Conservation (phyloP, 75 land plant species). For the Chamaecyparis obtusa region DNA sequence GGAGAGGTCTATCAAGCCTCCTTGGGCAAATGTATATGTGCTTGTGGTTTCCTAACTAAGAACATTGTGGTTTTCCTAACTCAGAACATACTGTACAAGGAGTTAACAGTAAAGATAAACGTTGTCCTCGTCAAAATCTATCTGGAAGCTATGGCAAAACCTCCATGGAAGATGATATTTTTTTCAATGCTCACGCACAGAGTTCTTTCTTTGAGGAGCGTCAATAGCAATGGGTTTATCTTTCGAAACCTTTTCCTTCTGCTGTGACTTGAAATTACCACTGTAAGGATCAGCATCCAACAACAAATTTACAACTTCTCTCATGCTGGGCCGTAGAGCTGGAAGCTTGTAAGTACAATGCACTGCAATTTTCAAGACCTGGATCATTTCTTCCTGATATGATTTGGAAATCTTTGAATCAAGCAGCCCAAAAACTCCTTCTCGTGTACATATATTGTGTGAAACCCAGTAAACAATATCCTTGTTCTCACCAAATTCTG, state of each 20-base stretch:
- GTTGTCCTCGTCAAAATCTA: neutral
- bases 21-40: no score
- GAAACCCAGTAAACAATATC: conserved; percentile 73
- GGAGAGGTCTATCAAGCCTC: no score
- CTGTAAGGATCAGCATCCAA: conserved; percentile 43
- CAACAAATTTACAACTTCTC: conserved; percentile 78
- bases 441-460: conserved; percentile 31
- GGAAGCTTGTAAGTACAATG: conserved; percentile 68
- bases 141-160: neutral
- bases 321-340: conserved; percentile 71
- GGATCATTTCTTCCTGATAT: conserved; percentile 50
- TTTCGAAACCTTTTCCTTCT: neutral
- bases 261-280: neutral
- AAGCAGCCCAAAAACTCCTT: conserved; percentile 42
- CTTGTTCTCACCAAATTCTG: conserved; percentile 68
- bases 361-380: conserved; percentile 62
- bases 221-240: neutral
- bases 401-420: conserved; percentile 42
- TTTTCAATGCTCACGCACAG: neutral
- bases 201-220: neutral
- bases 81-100: conserved; percentile 36
- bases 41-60: conserved; percentile 8
- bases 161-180: neutral
- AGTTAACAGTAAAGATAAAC: neutral
- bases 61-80: conserved; percentile 8